Evolutionary conservation across 2,329 filamentous ascomycete species (phyloP).

Genomic region (Sarocladium oryzae): DNA sequence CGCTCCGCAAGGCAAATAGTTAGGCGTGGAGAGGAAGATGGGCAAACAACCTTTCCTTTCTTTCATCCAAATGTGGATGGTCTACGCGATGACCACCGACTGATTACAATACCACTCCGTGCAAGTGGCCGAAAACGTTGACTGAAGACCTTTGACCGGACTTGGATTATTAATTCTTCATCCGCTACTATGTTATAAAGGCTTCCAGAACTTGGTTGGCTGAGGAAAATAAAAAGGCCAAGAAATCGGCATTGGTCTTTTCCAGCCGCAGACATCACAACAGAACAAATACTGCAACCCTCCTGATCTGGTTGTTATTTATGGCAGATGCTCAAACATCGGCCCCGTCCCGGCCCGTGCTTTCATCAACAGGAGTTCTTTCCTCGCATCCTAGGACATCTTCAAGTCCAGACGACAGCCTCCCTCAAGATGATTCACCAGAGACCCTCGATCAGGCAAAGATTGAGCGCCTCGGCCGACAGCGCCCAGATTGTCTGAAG

Average conservation of each 20-base stretch:
- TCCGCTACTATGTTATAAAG: not conserved
- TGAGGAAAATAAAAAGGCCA: too few relatives aligned
- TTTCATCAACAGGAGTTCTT: not conserved
- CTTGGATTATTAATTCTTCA: constrained; percentile 4
- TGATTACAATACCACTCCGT: too few relatives aligned
- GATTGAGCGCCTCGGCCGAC: constrained; percentile 55
- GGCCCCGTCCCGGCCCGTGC: not conserved
- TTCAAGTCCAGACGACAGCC: not conserved
- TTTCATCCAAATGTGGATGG: not conserved
- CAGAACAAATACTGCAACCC: not conserved
- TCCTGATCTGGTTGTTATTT: not conserved
- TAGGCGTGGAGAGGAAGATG: too few relatives aligned
- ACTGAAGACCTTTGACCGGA: constrained; percentile 1
- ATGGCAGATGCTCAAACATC: not conserved
- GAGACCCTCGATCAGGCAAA: constrained; percentile 19
- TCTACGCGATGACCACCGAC: not conserved
- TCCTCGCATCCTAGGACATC: not conserved
- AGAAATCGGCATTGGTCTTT: too few relatives aligned
- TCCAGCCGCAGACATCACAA: too few relatives aligned
- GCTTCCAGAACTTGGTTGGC: not conserved
- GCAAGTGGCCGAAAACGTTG: not conserved
- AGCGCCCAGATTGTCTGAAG: constrained; percentile 51
- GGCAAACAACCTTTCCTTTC: not conserved
- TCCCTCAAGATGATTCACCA: constrained; percentile 6
- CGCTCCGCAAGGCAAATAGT: not conserved